Evolutionary conservation across 2,329 filamentous ascomycete genomes (phyloP).

Genomic region (Neonectria sp.): DNA sequence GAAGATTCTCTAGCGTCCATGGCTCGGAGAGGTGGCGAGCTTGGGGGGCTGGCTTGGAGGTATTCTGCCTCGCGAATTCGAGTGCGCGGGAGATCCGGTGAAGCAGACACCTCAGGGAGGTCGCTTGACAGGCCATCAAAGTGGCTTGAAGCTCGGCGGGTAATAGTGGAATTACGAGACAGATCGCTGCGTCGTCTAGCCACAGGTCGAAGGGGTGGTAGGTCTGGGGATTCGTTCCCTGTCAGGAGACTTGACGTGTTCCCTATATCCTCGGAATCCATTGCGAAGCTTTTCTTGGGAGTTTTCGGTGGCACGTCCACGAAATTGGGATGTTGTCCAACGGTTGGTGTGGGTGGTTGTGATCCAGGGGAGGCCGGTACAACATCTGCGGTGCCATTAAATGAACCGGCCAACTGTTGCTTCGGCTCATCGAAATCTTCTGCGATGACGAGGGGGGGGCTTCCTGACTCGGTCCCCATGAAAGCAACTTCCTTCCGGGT

Average conservation of each 20-base stretch:
- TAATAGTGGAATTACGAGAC: slow-evolving; percentile 57
- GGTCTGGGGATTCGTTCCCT: slow-evolving; percentile 52
- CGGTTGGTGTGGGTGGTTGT: slow-evolving; percentile 38
- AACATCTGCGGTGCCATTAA: slow-evolving; percentile 39
- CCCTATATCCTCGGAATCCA: slow-evolving; percentile 30
- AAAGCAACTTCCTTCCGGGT: slow-evolving; percentile 32
- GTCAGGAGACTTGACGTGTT: slow-evolving; percentile 31
- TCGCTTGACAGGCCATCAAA: slow-evolving; percentile 61
- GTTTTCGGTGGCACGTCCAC: slow-evolving; percentile 37
- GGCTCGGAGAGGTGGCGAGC: slow-evolving; percentile 60
- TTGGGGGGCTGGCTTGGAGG: slow-evolving; percentile 62
- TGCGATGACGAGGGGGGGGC: slow-evolving; percentile 37
- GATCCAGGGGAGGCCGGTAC: slow-evolving; percentile 18
- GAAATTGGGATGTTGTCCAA: slow-evolving; percentile 29
- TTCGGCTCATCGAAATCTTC: slow-evolving; percentile 37
- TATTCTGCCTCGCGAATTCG: slow-evolving; percentile 53
- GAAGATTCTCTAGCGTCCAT: slow-evolving; percentile 48
- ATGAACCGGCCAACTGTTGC: slow-evolving; percentile 19
- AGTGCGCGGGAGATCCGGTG: slow-evolving; percentile 52
- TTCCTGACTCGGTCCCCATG: slow-evolving; percentile 33
- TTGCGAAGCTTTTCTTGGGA: slow-evolving; percentile 36
- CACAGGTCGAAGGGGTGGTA: slow-evolving; percentile 54
- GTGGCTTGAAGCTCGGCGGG: slow-evolving; percentile 56
- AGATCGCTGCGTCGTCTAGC: slow-evolving; percentile 50
- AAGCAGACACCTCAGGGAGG: slow-evolving; percentile 60